phyloP scores from a whole-genome alignment of 1,284 basidiomycete species.

The Sporisorium graminicola region DNA sequence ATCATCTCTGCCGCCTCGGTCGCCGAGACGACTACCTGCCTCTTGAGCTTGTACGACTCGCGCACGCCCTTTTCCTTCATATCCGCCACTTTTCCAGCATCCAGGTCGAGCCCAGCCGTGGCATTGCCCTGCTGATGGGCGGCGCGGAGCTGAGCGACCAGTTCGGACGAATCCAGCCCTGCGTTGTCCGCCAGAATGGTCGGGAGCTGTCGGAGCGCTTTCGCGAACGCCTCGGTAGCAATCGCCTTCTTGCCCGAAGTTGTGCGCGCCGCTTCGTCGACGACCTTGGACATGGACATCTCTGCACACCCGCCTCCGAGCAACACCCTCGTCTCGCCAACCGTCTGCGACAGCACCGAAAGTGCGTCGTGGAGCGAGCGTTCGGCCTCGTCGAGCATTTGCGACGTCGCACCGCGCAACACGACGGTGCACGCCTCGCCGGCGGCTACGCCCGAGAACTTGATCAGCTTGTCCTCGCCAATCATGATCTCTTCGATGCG shows the following conservation, averaged over 20 bases:
- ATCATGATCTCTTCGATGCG: constrained; percentile 99
- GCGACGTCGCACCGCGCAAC: constrained; percentile 92
- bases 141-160: constrained; percentile 88
- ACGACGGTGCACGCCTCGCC: constrained; percentile 99
- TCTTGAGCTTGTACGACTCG: constrained; percentile 97
- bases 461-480: constrained; percentile 98
- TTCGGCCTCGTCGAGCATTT: constrained; percentile 99
- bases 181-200: constrained; percentile 98
- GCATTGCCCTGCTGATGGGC: constrained; percentile 90
- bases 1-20: constrained; percentile 99
- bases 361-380: constrained; percentile 97
- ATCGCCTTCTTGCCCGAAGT: constrained; percentile 95
- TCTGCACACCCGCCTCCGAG: constrained; percentile 97
- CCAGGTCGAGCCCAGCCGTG: constrained; percentile 93
- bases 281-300: constrained; percentile 95
- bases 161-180: constrained; percentile 94
- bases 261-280: constrained; percentile 87
- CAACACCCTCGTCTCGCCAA: constrained; percentile 93
- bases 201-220: constrained; percentile 86
- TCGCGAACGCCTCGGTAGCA: constrained; percentile 89
- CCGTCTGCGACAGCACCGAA: constrained; percentile 95
- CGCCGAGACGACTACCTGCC: constrained; percentile 92
- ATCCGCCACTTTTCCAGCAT: constrained; percentile 83
- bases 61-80: constrained; percentile 91
- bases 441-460: constrained; percentile 98